Base-by-base conservation (phyloP, 2,329 filamentous ascomycete species). In the Penicillium rolfsii region DNA sequence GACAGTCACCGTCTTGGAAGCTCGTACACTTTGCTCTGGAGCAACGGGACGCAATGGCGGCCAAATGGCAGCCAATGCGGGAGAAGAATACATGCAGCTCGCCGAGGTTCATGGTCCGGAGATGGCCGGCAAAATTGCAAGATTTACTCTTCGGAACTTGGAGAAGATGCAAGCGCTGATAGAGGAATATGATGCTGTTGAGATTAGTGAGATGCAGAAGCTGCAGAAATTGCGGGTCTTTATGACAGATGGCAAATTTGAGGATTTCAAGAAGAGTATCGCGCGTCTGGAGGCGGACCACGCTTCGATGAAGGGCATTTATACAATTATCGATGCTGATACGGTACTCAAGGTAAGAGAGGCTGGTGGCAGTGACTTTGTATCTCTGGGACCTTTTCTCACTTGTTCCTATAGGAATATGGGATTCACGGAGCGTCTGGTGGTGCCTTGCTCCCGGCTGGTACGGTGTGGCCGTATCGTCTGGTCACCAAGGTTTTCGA, bases 11-110 rank as follows among this genome's bases (percentile, higher is more conserved):
- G 67, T 77, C 5, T 64, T 78, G 1, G 76, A 77, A 66, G 75
- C 75, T 11, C 70, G 76, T 14, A 64, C 69, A 7, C 66, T 76
- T 3, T 74, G 73, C 38, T 76, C 74, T 6, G 76, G 76, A 16
- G 76, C 75, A 0, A 77, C 76, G 1, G 75, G 76, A 2, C 69
- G 75, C 11, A 77, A 78, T 68, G 75, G 75, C 12, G 75, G 75
- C 0, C 74, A 77, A 46, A 66, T 72, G 62, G 67, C 67, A 11
- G 58, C 67, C 1, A 73, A 72, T 52, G 67, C 64, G 1, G 71
- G 69, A 14, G 71, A 73, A 52, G 66, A 70, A 52, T 73, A 73
- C 50, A 41, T 57, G 45, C 52, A 67, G 57, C 57, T 72, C 4
- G 65, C 62, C 2, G 50, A 63, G 8, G 53, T 45, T 5, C 62